phyloP scores from a whole-genome alignment of 2,329 filamentous ascomycete genomes.

The Xylariaceae sp. region DNA sequence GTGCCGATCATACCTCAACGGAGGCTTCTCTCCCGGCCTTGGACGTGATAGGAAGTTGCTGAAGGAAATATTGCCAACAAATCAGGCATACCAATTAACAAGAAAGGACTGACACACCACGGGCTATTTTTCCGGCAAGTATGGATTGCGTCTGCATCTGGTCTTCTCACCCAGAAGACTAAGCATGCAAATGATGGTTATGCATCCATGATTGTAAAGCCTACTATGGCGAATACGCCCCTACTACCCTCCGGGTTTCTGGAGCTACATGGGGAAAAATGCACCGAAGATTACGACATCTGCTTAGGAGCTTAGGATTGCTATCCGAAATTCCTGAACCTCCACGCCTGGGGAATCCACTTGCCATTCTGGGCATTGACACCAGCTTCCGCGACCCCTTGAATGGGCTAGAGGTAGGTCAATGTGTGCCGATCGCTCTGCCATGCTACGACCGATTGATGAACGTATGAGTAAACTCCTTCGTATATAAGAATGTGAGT shows the following conservation, averaged over 20 bases:
- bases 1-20: conserved; percentile 11
- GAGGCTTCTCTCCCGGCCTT: conserved; percentile 12
- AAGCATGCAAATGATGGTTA: background rate
- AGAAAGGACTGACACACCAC: too few relatives aligned
- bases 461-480: background rate
- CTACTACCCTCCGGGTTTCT: background rate
- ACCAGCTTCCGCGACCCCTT: conserved; percentile 14
- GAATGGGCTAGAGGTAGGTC: conserved; percentile 15
- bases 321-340: conserved; percentile 2
- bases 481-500: conserved; percentile 10
- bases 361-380: conserved; percentile 12
- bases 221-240: background rate
- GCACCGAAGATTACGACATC: background rate
- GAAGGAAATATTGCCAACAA: background rate
- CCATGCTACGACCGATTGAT: background rate
- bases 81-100: background rate
- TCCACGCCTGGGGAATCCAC: conserved; percentile 6
- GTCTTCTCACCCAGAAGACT: background rate
- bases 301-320: conserved; percentile 2
- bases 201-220: background rate
- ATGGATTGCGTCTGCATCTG: background rate
- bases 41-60: background rate
- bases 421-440: too few relatives aligned
- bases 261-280: conserved; percentile 15
- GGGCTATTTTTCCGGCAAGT: too few relatives aligned